Percentiles rank a stretch among this genome's conserved stretches.
phyloP scores from a whole-genome alignment of 2,329 filamentous ascomycete genomes.

The Laburnicola sp. region DNA sequence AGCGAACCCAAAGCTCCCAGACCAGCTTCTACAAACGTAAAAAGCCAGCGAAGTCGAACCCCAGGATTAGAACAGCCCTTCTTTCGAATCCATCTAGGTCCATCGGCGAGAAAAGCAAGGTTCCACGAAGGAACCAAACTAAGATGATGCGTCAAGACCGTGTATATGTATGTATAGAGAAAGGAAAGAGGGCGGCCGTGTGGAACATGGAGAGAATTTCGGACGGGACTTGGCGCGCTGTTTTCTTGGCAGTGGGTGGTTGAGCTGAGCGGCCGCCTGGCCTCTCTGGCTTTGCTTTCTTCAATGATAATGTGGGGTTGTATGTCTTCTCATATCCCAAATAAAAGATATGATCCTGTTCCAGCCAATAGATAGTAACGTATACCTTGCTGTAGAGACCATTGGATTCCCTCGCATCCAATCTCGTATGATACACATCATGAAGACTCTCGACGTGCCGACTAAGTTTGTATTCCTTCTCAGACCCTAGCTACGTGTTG shows the following conservation, averaged over 20 bases:
- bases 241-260: background rate
- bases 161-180: conserved; percentile 23
- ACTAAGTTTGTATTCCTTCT: too few species aligned
- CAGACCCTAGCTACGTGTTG: too few species aligned
- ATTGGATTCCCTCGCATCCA: too few species aligned
- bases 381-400: too few species aligned
- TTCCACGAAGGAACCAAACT: conserved; percentile 33
- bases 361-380: too few species aligned
- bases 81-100: conserved; percentile 39
- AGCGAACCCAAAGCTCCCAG: conserved; percentile 46
- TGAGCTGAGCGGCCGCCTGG: too few species aligned
- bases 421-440: too few species aligned
- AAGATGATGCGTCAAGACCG: conserved; percentile 17
- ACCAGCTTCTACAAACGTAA: conserved; percentile 24
- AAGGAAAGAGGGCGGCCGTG: conserved; percentile 1
- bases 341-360: background rate
- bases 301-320: too few species aligned
- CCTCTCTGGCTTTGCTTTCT: too few species aligned
- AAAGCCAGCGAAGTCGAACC: conserved; percentile 39
- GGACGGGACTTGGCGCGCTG: conserved; percentile 5
- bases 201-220: too few species aligned
- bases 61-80: conserved; percentile 48
- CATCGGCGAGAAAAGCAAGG: conserved; percentile 34
- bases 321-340: background rate
- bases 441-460: too few species aligned